These are phyloP conservation scores for Aquilaria yunnanensis DNA, from an alignment of 345 rosid species.

Conservation along the genomic window DNA sequence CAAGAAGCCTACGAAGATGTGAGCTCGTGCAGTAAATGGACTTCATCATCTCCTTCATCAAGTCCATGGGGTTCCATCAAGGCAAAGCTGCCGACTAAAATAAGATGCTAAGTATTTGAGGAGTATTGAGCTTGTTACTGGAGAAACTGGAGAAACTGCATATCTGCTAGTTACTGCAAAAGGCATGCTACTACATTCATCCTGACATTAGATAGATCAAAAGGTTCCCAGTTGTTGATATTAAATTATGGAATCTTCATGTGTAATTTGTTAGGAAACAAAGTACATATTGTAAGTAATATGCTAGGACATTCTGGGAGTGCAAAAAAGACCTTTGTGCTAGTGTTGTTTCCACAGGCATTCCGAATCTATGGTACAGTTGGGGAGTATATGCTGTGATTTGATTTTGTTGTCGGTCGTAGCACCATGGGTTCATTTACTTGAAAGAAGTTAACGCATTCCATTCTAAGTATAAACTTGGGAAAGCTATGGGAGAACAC, in stretches of 20 bases:
- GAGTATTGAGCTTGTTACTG: slow-evolving; percentile 18
- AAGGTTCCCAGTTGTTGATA: slow-evolving; percentile 17
- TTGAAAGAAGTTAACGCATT: too few relatives aligned
- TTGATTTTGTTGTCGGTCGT: too few relatives aligned
- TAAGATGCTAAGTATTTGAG: slow-evolving; percentile 7
- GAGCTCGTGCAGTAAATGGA: not conserved
- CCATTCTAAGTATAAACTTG: too few relatives aligned
- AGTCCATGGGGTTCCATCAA: slow-evolving; percentile 8
- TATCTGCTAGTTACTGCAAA: slow-evolving; percentile 11
- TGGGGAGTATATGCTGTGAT: too few relatives aligned
- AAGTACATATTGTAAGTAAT: not conserved
- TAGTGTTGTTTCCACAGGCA: too few relatives aligned
- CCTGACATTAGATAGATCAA: slow-evolving; percentile 21
- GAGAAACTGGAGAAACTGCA: not conserved
- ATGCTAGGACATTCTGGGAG: not conserved
- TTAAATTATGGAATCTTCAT: slow-evolving; percentile 17
- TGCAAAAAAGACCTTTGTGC: too few relatives aligned
- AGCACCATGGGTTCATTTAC: too few relatives aligned
- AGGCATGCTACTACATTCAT: slow-evolving; percentile 17
- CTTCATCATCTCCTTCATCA: slow-evolving; percentile 4
- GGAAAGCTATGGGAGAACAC: too few relatives aligned
- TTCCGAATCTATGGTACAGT: too few relatives aligned
- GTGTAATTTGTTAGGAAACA: slow-evolving; percentile 14
- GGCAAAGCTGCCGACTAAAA: slow-evolving; percentile 10
- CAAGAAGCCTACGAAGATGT: not conserved